Conservation (phyloP, 495 filamentous ascomycete species). For the Evernia prunastri region DNA sequence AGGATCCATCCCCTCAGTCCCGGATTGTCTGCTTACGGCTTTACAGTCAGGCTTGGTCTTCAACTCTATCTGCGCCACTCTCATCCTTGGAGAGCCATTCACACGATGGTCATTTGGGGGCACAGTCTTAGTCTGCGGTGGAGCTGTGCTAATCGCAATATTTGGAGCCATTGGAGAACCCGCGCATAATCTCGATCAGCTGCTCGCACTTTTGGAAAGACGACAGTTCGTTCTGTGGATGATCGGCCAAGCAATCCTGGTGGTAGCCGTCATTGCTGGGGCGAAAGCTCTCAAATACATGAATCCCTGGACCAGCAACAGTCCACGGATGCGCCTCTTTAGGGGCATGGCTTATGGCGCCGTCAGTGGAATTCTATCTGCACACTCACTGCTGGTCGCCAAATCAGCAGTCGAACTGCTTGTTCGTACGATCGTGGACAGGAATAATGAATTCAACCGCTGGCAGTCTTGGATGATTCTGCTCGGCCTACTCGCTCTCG, state of each 20-base stretch:
- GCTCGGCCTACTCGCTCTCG: conserved; percentile 70
- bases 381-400: conserved; percentile 85
- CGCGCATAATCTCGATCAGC: conserved; percentile 76
- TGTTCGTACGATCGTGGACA: conserved; percentile 84
- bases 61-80: conserved; percentile 92
- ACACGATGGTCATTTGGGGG: conserved; percentile 85
- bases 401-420: conserved; percentile 96
- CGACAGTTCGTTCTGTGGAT: conserved; percentile 88
- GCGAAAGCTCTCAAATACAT: conserved; percentile 54
- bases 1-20: conserved; percentile 26
- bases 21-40: conserved; percentile 4
- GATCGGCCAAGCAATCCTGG: conserved; percentile 64
- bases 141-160: conserved; percentile 81
- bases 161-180: conserved; percentile 96
- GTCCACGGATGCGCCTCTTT: conserved; percentile 64
- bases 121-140: conserved; percentile 77
- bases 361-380: conserved; percentile 88
- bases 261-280: conserved; percentile 57
- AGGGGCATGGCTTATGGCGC: conserved; percentile 83
- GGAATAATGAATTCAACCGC: conserved; percentile 87
- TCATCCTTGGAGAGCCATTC: conserved; percentile 91
- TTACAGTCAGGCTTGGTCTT: conserved; percentile 81
- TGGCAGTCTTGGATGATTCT: conserved; percentile 98
- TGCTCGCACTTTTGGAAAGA: conserved; percentile 68
- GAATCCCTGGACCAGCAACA: conserved; percentile 44